Base-by-base conservation (phyloP, 805 yeast genomes). In the Metschnikowia shivogae region DNA sequence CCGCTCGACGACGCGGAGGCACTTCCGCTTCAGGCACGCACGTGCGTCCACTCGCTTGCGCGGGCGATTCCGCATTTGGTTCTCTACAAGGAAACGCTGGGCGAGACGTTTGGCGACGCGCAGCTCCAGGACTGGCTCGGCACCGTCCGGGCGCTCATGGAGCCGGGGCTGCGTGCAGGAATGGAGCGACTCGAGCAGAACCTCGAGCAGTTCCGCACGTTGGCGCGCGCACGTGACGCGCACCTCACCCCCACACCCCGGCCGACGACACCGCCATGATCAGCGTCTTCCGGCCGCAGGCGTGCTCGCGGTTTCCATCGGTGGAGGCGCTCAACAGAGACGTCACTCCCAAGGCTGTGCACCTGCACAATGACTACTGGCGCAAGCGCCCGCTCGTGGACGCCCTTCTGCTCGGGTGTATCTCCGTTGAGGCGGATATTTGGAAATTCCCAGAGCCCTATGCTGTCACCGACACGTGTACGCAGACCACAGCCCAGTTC, bases 321-420 rank as follows among this genome's bases (percentile, higher is more conserved):
- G 40, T 58, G 20, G 70, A 69, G 47, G 45, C 55, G 13, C 50
- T 65, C 31, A 68, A 66, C 10, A 50, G 68, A 41, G 71, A 72
- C 35, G 69, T 72, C 2, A 59, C 66, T 35, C 61, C 67, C 43
- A 72, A 70, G 45, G 69, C 70, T 6, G 66, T 82, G 20, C 89
- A 83, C 57, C 80, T 86, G 1, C 89, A 83, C 57, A 83, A 83
- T 56, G 88, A 83, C 58, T 84, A 83, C 60, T 80, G 85, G 84
- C 64, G 88, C 54, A 47, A 57, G 3, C 55, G 65, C 4, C 88
- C 88, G 0, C 64, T 83, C 3, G 70, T 77, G 42, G 83, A 81
- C 47, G 88, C 87, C 0, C 58, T 77, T 30, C 60, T 68, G 14
- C 58, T 73, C 10, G 89, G 88, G 2, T 70, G 77, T 31, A 68